A percentile compares a stretch with the other conserved stretches of the same genome.
Evolutionary conservation across 169 alveolate genomes (phyloP).

Genomic region (Neospora caninum): DNA sequence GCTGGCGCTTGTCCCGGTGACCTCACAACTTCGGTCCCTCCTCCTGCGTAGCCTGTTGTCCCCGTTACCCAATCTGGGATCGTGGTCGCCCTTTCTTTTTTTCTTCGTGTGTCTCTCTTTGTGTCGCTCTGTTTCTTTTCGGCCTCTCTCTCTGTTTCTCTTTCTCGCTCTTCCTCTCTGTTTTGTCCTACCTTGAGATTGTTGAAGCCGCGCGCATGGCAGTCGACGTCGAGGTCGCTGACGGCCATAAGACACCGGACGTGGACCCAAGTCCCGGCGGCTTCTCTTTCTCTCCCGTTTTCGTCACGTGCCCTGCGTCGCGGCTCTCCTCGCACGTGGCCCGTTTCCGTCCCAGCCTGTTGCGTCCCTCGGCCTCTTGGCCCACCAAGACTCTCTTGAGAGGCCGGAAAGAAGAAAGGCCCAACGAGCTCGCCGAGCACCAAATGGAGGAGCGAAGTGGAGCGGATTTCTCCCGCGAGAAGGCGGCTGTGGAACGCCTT

Average conservation of each 20-base stretch:
- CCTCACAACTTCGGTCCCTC: too few relatives aligned
- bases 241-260: slow-evolving; percentile 37
- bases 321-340: background rate
- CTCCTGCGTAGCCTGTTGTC: too few relatives aligned
- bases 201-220: slow-evolving; percentile 37
- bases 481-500: background rate
- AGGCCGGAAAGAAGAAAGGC: background rate
- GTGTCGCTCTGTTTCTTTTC: too few relatives aligned
- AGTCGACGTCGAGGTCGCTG: slow-evolving; percentile 31
- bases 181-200: slow-evolving; percentile 11
- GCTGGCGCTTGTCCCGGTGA: too few relatives aligned
- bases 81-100: background rate
- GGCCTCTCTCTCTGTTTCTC: background rate
- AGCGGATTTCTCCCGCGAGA: background rate
- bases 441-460: background rate
- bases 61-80: background rate
- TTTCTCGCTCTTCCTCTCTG: too few relatives aligned
- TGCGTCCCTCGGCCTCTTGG: background rate
- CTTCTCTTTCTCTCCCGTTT: background rate
- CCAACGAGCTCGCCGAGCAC: slow-evolving; percentile 50
- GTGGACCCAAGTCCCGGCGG: slow-evolving; percentile 39
- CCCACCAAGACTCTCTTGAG: background rate
- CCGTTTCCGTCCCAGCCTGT: background rate
- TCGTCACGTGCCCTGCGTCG: background rate
- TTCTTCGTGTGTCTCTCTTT: background rate